These are phyloP conservation scores for Colletotrichum sublineola DNA, from an alignment of 2,329 filamentous ascomycete species.

Conservation along the genomic window DNA sequence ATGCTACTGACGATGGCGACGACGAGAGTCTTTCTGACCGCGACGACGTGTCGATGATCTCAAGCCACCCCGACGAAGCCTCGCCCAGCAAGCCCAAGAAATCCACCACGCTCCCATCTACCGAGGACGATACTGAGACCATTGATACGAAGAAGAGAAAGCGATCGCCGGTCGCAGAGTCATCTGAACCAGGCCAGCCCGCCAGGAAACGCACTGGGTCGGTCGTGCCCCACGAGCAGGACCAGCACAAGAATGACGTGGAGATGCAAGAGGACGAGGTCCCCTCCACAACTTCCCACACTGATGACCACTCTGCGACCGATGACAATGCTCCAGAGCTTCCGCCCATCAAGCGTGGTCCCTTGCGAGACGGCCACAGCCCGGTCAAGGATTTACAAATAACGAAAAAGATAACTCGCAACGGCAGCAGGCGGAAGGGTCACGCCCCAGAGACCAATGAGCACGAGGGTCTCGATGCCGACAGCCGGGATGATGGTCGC, in stretches of 20 bases:
- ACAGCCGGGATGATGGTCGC: constrained; percentile 50
- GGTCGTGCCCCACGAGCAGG: constrained; percentile 55
- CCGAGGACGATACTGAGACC: constrained; percentile 52
- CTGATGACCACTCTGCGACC: constrained; percentile 56
- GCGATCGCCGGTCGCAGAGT: constrained; percentile 60
- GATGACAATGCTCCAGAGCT: constrained; percentile 61
- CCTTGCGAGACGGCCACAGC: constrained; percentile 45
- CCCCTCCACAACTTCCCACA: constrained; percentile 53
- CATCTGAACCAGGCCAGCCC: constrained; percentile 62
- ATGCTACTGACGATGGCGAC: constrained; percentile 54
- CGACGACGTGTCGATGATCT: constrained; percentile 55
- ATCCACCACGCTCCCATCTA: constrained; percentile 45
- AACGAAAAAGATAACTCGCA: constrained; percentile 58
- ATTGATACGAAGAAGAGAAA: constrained; percentile 64
- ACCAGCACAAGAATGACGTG: constrained; percentile 49
- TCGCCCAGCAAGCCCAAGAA: constrained; percentile 52
- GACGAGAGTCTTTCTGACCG: constrained; percentile 58
- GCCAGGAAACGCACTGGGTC: constrained; percentile 68
- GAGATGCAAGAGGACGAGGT: constrained; percentile 51
- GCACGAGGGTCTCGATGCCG: constrained; percentile 45
- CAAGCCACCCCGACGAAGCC: constrained; percentile 55
- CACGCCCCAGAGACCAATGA: constrained; percentile 43
- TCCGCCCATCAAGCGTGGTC: constrained; percentile 56
- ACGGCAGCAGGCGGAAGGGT: constrained; percentile 56
- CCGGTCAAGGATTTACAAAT: constrained; percentile 47